Evolutionary conservation across 345 rosid genomes (phyloP).

Genomic region (Aquilaria sinensis): DNA sequence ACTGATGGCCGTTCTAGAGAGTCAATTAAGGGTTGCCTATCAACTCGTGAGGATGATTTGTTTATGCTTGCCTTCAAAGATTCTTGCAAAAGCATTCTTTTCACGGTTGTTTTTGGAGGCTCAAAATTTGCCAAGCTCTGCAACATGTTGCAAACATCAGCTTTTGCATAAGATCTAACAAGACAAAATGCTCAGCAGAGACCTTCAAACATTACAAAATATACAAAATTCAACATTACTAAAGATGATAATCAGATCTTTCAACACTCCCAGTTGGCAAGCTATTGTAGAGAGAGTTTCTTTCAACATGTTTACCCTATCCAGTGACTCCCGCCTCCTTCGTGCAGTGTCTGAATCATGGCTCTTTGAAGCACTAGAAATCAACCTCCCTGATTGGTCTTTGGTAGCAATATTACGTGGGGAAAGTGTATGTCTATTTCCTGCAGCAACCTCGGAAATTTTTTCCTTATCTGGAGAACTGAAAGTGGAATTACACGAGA

Average conservation of each 20-base stretch:
- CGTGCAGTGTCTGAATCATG: constrained; percentile 74
- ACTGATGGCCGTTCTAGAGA: constrained; percentile 25
- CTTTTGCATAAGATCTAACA: background rate
- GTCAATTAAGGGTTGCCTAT: constrained; percentile 28
- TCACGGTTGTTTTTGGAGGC: constrained; percentile 90
- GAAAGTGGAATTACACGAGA: constrained; percentile 73
- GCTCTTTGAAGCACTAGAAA: constrained; percentile 50
- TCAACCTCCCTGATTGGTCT: constrained; percentile 51
- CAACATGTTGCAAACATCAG: constrained; percentile 11
- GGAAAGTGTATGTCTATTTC: constrained; percentile 36
- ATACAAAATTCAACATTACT: background rate
- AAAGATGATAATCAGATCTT: background rate
- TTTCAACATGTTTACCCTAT: constrained; percentile 38
- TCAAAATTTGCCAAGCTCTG: constrained; percentile 89
- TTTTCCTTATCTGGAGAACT: constrained; percentile 60
- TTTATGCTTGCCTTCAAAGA: constrained; percentile 32
- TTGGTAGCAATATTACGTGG: constrained; percentile 48
- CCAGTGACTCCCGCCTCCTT: constrained; percentile 89
- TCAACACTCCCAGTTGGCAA: no score
- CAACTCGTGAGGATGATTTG: constrained; percentile 31
- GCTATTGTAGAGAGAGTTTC: no score
- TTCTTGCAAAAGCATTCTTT: constrained; percentile 73
- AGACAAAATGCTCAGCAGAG: background rate
- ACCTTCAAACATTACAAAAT: background rate
- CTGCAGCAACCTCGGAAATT: constrained; percentile 31